Evolutionary conservation across 768 basidiomycete species (phyloP), one percentile per base, ranked within the genome.

Genomic region (Naganishia antarctica): DNA sequence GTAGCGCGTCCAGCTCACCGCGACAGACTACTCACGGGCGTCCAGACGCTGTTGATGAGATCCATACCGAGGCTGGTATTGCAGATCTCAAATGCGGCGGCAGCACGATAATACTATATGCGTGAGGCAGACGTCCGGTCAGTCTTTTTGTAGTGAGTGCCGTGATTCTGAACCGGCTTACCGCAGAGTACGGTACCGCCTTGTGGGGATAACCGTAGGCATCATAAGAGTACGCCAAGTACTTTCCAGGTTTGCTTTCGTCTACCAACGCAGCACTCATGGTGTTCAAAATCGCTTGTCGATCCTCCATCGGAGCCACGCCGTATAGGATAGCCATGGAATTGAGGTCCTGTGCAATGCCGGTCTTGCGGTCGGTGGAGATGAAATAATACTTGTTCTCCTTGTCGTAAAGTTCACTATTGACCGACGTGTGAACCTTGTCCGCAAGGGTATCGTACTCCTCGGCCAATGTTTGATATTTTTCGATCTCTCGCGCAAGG

Each of bases 301-400:
- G 50, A 31, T 51, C 31, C 18, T 4, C 50, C 3, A 51, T 51
- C 6, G 50, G 50, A 31, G 50, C 31, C 16, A 51, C 50, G 31
- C 50, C 50, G 16, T 32, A 34, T 4, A 51, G 50, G 50, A 51
- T 51, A 34, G 50, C 50, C 50, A 51, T 51, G 8, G 50, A 21
- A 31, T 51, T 51, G 11, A 51, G 31, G 25, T 51, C 50, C 28
- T 51, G 50, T 4, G 50, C 50, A 21, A 51, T 21, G 23, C 50
- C 50, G n/a, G 50, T 51, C 50, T 51, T 51, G 28, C 50, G 50
- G 50, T 51, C 50, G 18, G 50, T 51, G 31, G 50, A 51, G 50
- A 51, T 51, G 50, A 32, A 32, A 31, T 51, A 51, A 31, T 32
- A 51, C 16, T 51, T 31, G 31, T 51, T 51, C 18, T 32, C 31